These are phyloP conservation scores for Tuber magnatum DNA, from an alignment of 495 filamentous ascomycete species.

Conservation along the genomic window DNA sequence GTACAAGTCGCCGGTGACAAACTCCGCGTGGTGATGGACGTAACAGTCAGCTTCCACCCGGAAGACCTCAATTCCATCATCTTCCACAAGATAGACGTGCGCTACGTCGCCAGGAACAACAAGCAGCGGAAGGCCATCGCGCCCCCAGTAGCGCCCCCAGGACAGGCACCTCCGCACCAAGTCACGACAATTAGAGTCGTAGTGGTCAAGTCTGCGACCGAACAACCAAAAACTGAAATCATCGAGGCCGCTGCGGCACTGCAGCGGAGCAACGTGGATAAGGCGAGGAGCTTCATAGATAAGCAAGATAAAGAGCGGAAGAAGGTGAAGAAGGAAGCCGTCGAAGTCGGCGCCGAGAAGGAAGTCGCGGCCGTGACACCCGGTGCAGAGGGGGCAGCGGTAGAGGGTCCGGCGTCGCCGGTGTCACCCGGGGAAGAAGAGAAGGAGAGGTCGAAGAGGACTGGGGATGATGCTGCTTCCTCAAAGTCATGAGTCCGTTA, in stretches of 20 bases:
- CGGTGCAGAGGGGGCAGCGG: constrained; percentile 19
- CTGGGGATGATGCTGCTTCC: constrained; percentile 26
- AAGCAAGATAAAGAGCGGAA: constrained; percentile 11
- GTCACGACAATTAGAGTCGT: constrained; percentile 1
- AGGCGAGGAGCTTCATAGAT: constrained; percentile 12
- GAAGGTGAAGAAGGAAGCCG: constrained; percentile 14
- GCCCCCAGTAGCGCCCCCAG: neutral
- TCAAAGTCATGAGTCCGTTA: constrained; percentile 19
- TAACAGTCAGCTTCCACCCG: constrained; percentile 34
- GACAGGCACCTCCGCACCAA: neutral
- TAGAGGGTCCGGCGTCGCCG: constrained; percentile 12
- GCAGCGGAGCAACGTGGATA: constrained; percentile 14
- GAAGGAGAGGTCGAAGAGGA: constrained; percentile 18
- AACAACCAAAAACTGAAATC: constrained; percentile 2
- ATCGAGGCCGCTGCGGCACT: constrained; percentile 17
- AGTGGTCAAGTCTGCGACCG: constrained; percentile 1
- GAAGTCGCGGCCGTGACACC: constrained; percentile 4
- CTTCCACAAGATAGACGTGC: constrained; percentile 31
- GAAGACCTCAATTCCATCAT: constrained; percentile 23
- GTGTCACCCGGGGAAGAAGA: constrained; percentile 4
- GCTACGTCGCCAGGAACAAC: constrained; percentile 23
- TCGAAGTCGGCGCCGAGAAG: constrained; percentile 2
- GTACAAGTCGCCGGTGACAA: constrained; percentile 33
- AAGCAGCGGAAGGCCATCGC: neutral
- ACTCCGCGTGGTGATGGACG: constrained; percentile 31